Percentiles rank a stretch among this genome's conserved stretches.
phyloP scores from a whole-genome alignment of 169 alveolate species.

The Theileria parva region DNA sequence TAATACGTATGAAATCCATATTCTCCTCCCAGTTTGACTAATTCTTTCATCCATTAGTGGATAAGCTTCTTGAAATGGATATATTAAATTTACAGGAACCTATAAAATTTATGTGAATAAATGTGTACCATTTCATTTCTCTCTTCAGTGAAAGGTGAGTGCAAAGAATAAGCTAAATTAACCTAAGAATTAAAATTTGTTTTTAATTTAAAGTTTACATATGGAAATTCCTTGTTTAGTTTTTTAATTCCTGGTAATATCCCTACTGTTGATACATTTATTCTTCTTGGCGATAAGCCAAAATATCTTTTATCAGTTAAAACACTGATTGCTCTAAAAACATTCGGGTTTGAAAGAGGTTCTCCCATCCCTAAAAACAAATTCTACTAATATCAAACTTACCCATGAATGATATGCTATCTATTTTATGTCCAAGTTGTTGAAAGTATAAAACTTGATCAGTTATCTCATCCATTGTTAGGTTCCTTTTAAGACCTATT shows the following conservation, averaged over 20 bases:
- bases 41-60: slow-evolving; percentile 80
- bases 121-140: slow-evolving; percentile 52
- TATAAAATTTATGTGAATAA: slow-evolving; percentile 38
- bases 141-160: slow-evolving; percentile 82
- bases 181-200: slow-evolving; percentile 49
- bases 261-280: slow-evolving; percentile 83
- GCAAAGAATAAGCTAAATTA: slow-evolving; percentile 82
- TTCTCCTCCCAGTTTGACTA: slow-evolving; percentile 79
- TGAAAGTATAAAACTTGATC: slow-evolving; percentile 82
- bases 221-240: slow-evolving; percentile 75
- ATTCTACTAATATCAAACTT: not conserved
- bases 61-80: slow-evolving; percentile 81
- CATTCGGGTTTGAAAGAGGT: slow-evolving; percentile 86
- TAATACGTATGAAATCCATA: slow-evolving; percentile 83
- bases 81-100: slow-evolving; percentile 80
- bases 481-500: slow-evolving; percentile 81
- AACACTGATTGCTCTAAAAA: slow-evolving; percentile 78
- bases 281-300: slow-evolving; percentile 77
- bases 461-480: slow-evolving; percentile 82
- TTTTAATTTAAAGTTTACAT: slow-evolving; percentile 45
- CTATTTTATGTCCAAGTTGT: slow-evolving; percentile 73
- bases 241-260: slow-evolving; percentile 84
- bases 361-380: slow-evolving; percentile 83
- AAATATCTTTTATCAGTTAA: slow-evolving; percentile 70
- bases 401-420: slow-evolving; percentile 86